phyloP scores from a whole-genome alignment of 306 rosid species.

The Mimosa pudica region DNA sequence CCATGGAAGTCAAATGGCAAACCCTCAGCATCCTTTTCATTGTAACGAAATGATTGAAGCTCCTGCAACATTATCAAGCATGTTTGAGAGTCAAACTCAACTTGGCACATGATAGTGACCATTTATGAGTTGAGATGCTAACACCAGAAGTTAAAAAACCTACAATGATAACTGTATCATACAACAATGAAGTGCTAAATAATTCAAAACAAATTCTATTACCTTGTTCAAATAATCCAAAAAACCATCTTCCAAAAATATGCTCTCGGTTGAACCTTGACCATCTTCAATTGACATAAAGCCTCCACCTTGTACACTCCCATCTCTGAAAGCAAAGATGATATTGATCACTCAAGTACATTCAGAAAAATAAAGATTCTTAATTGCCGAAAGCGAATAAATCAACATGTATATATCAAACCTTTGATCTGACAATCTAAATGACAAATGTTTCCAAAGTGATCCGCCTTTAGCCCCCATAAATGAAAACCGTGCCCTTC shows the following conservation, averaged over 20 bases:
- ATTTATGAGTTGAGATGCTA: neutral
- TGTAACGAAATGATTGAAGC: constrained; percentile 66
- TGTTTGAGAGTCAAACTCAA: constrained; percentile 12
- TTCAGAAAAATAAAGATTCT: constrained; percentile 19
- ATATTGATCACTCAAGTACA: constrained; percentile 23
- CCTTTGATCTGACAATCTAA: constrained; percentile 78
- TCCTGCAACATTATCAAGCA: constrained; percentile 60
- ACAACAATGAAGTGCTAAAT: constrained; percentile 31
- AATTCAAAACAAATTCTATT: constrained; percentile 28
- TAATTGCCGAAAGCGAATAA: constrained; percentile 11
- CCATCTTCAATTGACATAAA: constrained; percentile 72
- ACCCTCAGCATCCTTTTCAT: constrained; percentile 70
- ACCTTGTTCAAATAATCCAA: constrained; percentile 86
- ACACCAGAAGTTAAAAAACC: constrained; percentile 30
- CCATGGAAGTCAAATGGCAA: constrained; percentile 94
- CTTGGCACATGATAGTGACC: neutral
- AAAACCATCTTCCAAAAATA: constrained; percentile 79
- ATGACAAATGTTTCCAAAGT: constrained; percentile 90
- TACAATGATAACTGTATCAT: constrained; percentile 14
- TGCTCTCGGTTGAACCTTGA: constrained; percentile 54
- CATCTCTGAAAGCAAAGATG: constrained; percentile 52
- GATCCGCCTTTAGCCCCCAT: constrained; percentile 96
- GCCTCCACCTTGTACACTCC: constrained; percentile 62
- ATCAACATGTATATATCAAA: constrained; percentile 37
- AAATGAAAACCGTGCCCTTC: constrained; percentile 93